phyloP scores from a whole-genome alignment of 1,284 basidiomycete genomes.

The Thelephora terrestris region DNA sequence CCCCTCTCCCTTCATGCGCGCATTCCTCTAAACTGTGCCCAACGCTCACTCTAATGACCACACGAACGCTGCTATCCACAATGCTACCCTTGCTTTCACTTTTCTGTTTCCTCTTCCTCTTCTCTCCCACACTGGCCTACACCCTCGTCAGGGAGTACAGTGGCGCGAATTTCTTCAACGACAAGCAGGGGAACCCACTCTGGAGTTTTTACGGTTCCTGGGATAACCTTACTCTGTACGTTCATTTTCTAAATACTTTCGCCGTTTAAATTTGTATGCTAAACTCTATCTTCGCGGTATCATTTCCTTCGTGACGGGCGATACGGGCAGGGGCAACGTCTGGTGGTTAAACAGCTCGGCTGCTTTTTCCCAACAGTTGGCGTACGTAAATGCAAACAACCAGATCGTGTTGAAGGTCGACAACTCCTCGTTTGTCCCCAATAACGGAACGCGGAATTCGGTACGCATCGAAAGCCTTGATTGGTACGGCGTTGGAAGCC shows the following conservation, averaged over 20 bases:
- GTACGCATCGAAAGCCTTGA: conserved; percentile 44
- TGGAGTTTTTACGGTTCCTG: conserved; percentile 51
- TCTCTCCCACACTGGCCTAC: conserved; percentile 17
- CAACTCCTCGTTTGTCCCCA: conserved; percentile 37
- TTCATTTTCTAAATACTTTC: background rate
- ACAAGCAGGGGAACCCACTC: conserved; percentile 5
- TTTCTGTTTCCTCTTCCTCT: background rate
- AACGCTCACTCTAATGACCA: background rate
- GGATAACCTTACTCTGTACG: conserved; percentile 41
- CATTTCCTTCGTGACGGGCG: too few relatives aligned
- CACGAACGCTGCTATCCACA: background rate
- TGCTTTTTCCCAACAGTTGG: conserved; percentile 34
- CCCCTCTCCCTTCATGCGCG: too few relatives aligned
- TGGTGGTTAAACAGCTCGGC: conserved; percentile 35
- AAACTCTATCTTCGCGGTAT: too few relatives aligned
- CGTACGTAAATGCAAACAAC: conserved; percentile 43
- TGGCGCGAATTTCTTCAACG: conserved; percentile 45
- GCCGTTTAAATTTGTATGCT: background rate
- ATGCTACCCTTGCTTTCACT: background rate
- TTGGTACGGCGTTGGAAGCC: conserved; percentile 35
- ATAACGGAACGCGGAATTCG: conserved; percentile 45
- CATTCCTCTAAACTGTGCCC: background rate
- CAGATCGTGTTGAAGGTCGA: conserved; percentile 53
- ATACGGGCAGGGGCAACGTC: conserved; percentile 30
- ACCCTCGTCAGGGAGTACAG: conserved; percentile 38